These are phyloP conservation scores for Boletus rex-veris DNA, from an alignment of 768 basidiomycete genomes.

Conservation along the genomic window DNA sequence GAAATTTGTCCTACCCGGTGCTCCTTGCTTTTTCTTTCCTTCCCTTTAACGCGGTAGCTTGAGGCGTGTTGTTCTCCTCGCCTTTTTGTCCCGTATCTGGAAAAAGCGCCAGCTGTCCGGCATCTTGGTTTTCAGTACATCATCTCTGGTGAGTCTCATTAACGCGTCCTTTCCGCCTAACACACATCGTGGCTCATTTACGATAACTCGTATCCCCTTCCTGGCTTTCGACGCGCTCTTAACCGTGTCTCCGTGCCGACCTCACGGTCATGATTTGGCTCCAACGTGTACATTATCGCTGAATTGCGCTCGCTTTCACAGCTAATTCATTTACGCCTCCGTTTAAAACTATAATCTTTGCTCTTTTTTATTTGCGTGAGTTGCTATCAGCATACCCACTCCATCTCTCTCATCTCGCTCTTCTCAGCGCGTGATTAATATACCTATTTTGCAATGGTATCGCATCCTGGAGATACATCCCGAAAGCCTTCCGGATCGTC, in stretches of 20 bases:
- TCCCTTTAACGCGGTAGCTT: constrained; percentile 23
- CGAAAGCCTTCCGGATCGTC: constrained; percentile 71
- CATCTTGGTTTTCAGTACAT: constrained; percentile 28
- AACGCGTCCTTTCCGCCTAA: constrained; percentile 29
- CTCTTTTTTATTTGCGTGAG: constrained; percentile 31
- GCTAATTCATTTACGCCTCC: constrained; percentile 36
- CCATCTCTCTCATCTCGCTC: constrained; percentile 17
- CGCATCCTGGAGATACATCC: constrained; percentile 42
- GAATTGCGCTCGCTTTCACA: constrained; percentile 23
- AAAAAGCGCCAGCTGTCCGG: constrained; percentile 17
- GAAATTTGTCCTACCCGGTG: constrained; percentile 30
- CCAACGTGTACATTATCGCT: constrained; percentile 26
- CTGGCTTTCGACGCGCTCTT: constrained; percentile 27
- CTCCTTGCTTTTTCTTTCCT: constrained; percentile 31
- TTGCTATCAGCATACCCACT: constrained; percentile 6
- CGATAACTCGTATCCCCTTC: constrained; percentile 25
- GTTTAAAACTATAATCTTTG: constrained; percentile 33
- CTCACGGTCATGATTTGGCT: constrained; percentile 10
- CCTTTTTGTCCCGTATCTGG: constrained; percentile 21
- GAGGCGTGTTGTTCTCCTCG: constrained; percentile 22
- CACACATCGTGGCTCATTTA: constrained; percentile 33
- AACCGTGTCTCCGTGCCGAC: constrained; percentile 32
- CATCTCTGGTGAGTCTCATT: constrained; percentile 32
- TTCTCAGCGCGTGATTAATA: constrained; percentile 30
- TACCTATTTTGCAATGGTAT: constrained; percentile 29